Conservation (phyloP, 768 basidiomycete species). For the Trametes gibbosa region DNA sequence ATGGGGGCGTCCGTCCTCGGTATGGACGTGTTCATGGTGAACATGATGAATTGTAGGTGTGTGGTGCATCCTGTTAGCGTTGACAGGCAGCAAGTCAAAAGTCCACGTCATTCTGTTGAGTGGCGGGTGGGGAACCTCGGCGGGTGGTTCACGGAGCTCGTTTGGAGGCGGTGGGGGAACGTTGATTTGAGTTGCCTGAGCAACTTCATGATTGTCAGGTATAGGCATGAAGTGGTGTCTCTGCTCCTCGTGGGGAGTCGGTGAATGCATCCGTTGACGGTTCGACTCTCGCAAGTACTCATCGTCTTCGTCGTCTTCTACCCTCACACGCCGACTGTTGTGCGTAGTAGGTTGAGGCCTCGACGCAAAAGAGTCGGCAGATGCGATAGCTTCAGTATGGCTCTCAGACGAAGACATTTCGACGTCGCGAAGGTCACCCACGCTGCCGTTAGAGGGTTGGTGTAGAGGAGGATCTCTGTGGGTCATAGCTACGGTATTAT, state of each 20-base stretch:
- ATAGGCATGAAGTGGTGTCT: constrained; percentile 24
- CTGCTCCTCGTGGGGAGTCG: constrained; percentile 22
- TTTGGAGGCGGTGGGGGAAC: background rate
- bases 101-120: constrained; percentile 13
- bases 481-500: too few relatives aligned
- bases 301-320: constrained; percentile 58
- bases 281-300: constrained; percentile 62
- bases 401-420: constrained; percentile 7
- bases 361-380: background rate
- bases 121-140: constrained; percentile 1
- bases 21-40: background rate
- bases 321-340: constrained; percentile 45
- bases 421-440: constrained; percentile 1
- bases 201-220: constrained; percentile 10
- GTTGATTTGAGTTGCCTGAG: background rate
- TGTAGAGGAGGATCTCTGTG: too few relatives aligned
- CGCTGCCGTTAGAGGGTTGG: too few relatives aligned
- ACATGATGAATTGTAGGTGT: background rate
- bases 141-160: background rate
- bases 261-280: constrained; percentile 48
- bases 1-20: background rate
- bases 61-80: background rate
- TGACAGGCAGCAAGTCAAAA: constrained; percentile 15
- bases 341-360: background rate
- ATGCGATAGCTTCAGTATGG: background rate